Base-by-base conservation (phyloP, 2,329 filamentous ascomycete species). In the Exophiala phaeomuriformis region DNA sequence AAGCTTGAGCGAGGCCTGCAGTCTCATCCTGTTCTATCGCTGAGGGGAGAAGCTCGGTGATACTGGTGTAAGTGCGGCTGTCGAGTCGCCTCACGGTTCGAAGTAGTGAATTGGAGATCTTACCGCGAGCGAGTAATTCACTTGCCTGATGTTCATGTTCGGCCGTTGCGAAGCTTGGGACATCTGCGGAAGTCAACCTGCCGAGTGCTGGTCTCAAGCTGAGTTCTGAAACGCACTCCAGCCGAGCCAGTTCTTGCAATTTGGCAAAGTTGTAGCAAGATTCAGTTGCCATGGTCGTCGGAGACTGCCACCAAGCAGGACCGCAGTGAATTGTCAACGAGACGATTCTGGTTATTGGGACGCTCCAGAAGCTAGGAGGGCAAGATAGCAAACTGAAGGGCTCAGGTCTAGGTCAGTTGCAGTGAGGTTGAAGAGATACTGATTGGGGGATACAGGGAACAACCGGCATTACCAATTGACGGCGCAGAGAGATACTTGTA, bases 281-380 rank as follows among this genome's bases (percentile, higher is more conserved):
- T 27, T 19, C 32, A 35, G 9, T 42, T 27, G 9, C 43, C 33
- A 28, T 48, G 44, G 27, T 47, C n/a, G 12, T 28, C 47, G n/a
- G 19, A 5, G 9, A 12, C 8, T 41, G 9, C 19, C 37, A 12
- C 7, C 8, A 41, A 5, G 19, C 9, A 41, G 8, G 37, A 27
- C 5, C 8, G n/a, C 6, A 35, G 6, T 35, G 10, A 9, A 56
- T 56, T 51, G 53, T 53, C 32, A 35, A 43, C 36, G 29, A 47
- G 31, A 9, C 12, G 36, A 27, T 71, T 69, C 69, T 83, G 3
- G 61, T 75, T 4, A 75, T 79, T 58, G 79, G 78, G 2, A 77
- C 75, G 1, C 56, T 79, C 1, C 71, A 75, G 19, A 82, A 82
- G 64, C 70, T 82, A 2, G 56, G 79, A 10, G 71, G 82, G 5